phyloP scores from a whole-genome alignment of 208 protist species.

The Acanthamoeba comandoni region DNA sequence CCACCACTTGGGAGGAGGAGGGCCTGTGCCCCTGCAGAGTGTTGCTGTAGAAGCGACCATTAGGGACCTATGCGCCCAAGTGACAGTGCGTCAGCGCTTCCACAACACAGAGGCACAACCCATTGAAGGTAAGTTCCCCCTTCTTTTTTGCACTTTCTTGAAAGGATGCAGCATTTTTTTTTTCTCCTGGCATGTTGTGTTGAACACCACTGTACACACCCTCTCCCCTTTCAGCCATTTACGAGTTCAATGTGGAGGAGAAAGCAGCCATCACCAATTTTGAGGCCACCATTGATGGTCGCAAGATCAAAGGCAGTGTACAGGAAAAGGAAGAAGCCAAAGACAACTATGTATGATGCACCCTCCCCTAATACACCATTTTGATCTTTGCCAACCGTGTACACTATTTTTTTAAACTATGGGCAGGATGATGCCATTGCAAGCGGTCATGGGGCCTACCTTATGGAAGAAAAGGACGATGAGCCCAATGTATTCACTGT shows the following conservation, averaged over 20 bases:
- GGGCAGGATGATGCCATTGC: slow-evolving; percentile 73
- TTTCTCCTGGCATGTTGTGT: neutral
- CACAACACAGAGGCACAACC: slow-evolving; percentile 30
- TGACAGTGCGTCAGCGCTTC: slow-evolving; percentile 42
- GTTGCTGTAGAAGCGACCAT: slow-evolving; percentile 48
- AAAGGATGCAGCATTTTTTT: neutral
- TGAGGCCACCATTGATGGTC: slow-evolving; percentile 84
- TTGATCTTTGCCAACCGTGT: neutral
- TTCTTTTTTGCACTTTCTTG: too few species aligned
- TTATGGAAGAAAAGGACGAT: slow-evolving; percentile 69
- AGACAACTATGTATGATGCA: slow-evolving; percentile 73
- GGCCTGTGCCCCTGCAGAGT: neutral
- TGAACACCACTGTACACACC: neutral
- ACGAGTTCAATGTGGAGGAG: slow-evolving; percentile 87
- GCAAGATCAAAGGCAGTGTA: slow-evolving; percentile 84
- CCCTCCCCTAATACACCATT: neutral
- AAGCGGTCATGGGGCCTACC: slow-evolving; percentile 74
- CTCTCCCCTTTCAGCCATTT: slow-evolving; percentile 27
- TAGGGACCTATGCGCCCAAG: slow-evolving; percentile 10
- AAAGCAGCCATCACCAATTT: slow-evolving; percentile 86
- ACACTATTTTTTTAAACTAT: neutral
- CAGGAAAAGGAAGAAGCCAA: slow-evolving; percentile 86
- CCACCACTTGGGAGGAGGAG: too few species aligned
- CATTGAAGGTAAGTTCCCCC: slow-evolving; percentile 42
- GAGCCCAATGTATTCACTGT: slow-evolving; percentile 74